Evolutionary conservation across 140 eudicot genomes (phyloP), one percentile per base, ranked within the genome.

Genomic region (Anethum foeniculum): DNA sequence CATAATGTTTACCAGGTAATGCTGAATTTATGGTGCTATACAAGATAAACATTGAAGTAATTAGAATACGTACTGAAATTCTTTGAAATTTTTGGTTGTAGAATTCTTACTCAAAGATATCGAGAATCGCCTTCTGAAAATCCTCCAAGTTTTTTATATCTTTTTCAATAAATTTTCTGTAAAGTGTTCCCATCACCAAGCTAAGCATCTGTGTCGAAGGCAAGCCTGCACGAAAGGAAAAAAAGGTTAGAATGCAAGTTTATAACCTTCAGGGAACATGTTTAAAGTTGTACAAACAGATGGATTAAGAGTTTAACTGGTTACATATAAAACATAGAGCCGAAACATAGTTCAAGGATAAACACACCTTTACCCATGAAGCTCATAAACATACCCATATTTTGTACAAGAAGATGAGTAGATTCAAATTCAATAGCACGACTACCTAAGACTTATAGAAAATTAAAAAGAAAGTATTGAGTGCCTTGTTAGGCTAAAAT

Each of bases 1-100:
- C 96, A 32, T 87, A 94, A 69, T 94, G 98, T 88, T 92, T 94
- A 48, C 98, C 97, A 15, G 98, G 98, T 87, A 94, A 80, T 69
- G 97, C 91, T 68, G 93, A 88, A 65, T 94, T 94, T 82, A 94
- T 87, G 27, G 94, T 88, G 89, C 98, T 94, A 96, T 81, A 79
- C 71, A 56, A 47, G 78, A 75, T 25, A 18, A 43, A 19, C 2
- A 21, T 73, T n/a, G 6, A 39, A 44, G 34, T 51, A 36, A 67
- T 4, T 28, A 10, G 41, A 67, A 67, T 67, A 67, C 21, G 14
- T 67, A 30, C 7, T 30, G 73, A 28, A 14, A 30, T 67, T 30
- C 39, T 28, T 67, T 67, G 39, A 28, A 64, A 15, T n/a, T 27
- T 15, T 5, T 72, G 25, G 1, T 7, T 43, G 32, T n/a, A 43